Evolutionary conservation across 2,329 filamentous ascomycete genomes (phyloP).

Genomic region (Cladophialophora immunda): DNA sequence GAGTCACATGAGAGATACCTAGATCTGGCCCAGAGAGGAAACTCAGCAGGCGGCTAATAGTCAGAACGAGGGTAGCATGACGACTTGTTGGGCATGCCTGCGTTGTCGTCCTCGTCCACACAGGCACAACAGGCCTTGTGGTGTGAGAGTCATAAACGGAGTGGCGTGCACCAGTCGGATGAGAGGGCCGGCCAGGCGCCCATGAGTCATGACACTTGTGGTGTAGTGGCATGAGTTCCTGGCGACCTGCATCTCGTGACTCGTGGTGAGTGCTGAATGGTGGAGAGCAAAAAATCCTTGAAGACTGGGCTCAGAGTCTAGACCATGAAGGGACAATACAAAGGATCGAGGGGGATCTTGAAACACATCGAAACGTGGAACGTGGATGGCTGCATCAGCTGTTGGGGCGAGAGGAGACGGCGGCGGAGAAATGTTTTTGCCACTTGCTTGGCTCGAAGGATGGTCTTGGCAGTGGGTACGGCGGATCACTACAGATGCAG

Average conservation of each 20-base stretch:
- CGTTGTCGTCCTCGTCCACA: constrained; percentile 19
- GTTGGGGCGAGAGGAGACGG: background rate
- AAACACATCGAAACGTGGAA: background rate
- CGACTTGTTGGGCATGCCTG: constrained; percentile 29
- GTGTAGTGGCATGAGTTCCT: constrained; percentile 24
- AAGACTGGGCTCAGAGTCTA: background rate
- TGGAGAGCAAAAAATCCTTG: background rate
- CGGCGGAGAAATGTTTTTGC: background rate
- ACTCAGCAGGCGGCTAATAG: background rate
- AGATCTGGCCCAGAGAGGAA: background rate
- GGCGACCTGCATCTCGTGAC: constrained; percentile 21
- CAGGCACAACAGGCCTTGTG: constrained; percentile 31
- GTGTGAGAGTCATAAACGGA: constrained; percentile 31
- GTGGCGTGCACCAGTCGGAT: constrained; percentile 31
- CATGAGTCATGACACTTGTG: constrained; percentile 33
- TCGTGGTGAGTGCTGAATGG: constrained; percentile 8
- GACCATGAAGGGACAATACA: background rate
- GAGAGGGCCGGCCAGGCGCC: constrained; percentile 22
- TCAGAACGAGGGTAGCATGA: constrained; percentile 20
- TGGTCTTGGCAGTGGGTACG: background rate
- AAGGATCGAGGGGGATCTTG: background rate
- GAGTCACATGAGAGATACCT: constrained; percentile 37
- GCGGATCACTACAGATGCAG: background rate
- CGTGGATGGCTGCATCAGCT: background rate
- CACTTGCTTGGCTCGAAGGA: background rate